Conservation (phyloP, 768 basidiomycete genomes). For the Xanthoconium stramineum region DNA sequence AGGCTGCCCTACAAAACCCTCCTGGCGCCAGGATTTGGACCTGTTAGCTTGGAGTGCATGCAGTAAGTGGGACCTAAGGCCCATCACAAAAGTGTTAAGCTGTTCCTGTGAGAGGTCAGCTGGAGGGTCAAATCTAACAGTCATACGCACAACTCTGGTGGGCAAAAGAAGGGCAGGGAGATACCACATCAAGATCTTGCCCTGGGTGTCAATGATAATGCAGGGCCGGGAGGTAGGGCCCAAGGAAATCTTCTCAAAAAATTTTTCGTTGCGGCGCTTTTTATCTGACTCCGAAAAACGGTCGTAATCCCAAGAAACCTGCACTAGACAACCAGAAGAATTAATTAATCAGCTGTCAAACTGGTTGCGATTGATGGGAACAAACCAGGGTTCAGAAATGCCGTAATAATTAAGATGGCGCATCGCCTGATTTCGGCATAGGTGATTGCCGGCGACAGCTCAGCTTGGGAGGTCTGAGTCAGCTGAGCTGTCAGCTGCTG, state of each 20-base stretch:
- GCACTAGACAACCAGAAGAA: background rate
- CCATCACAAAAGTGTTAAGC: background rate
- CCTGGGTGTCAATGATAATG: background rate
- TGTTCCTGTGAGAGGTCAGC: background rate
- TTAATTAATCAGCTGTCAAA: background rate
- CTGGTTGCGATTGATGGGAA: background rate
- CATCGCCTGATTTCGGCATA: background rate
- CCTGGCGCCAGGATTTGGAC: background rate
- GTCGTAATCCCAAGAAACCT: background rate
- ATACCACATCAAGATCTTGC: background rate
- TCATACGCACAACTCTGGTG: too few relatives aligned
- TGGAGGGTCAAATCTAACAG: background rate
- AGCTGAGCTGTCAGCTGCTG: background rate
- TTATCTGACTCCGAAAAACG: background rate
- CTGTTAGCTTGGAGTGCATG: background rate
- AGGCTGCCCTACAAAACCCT: background rate
- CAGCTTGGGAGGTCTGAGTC: background rate
- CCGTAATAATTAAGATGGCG: background rate
- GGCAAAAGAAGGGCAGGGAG: background rate
- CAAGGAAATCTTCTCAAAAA: background rate
- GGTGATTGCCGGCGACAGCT: background rate
- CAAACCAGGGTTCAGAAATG: background rate
- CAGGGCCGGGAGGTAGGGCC: background rate
- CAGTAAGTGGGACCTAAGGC: background rate
- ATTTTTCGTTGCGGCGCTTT: background rate